Evolutionary conservation across 306 rosid genomes (phyloP).

Genomic region (Dalbergia oliveri): DNA sequence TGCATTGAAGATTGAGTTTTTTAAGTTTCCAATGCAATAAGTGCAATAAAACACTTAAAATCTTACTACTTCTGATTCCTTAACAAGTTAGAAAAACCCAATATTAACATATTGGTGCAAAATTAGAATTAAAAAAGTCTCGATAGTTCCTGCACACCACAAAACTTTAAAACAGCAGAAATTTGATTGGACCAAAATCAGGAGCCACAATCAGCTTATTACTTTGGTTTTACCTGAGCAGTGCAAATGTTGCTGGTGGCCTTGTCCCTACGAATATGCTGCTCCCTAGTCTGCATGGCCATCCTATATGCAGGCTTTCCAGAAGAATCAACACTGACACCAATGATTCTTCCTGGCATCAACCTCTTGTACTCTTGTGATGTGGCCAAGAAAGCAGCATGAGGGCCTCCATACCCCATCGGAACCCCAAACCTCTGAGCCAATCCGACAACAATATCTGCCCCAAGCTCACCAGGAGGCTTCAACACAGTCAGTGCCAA

Average conservation of each 20-base stretch:
- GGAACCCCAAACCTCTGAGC: constrained; percentile 99
- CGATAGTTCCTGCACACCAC: background rate
- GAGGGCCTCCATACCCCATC: constrained; percentile 99
- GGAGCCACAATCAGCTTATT: background rate
- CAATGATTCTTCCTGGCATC: constrained; percentile 99
- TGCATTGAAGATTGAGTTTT: too few relatives aligned
- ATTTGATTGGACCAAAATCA: background rate
- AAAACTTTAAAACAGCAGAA: background rate
- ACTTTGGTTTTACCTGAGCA: constrained; percentile 73
- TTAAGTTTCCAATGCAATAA: too few relatives aligned
- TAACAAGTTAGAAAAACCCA: background rate
- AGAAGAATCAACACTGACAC: constrained; percentile 90
- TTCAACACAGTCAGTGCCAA: constrained; percentile 87
- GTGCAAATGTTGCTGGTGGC: constrained; percentile 99
- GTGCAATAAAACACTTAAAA: too few relatives aligned
- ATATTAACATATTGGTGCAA: background rate
- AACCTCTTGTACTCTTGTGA: constrained; percentile 98
- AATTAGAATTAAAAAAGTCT: background rate
- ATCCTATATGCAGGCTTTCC: constrained; percentile 93
- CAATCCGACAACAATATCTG: constrained; percentile 96
- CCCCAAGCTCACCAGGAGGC: constrained; percentile 97
- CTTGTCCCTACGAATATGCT: constrained; percentile 97
- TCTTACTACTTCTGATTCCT: too few relatives aligned
- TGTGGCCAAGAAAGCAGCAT: constrained; percentile 96
- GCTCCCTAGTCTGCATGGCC: constrained; percentile 99